Conservation (phyloP, 1,284 basidiomycete species). For the Macrocystidia cucumis region DNA sequence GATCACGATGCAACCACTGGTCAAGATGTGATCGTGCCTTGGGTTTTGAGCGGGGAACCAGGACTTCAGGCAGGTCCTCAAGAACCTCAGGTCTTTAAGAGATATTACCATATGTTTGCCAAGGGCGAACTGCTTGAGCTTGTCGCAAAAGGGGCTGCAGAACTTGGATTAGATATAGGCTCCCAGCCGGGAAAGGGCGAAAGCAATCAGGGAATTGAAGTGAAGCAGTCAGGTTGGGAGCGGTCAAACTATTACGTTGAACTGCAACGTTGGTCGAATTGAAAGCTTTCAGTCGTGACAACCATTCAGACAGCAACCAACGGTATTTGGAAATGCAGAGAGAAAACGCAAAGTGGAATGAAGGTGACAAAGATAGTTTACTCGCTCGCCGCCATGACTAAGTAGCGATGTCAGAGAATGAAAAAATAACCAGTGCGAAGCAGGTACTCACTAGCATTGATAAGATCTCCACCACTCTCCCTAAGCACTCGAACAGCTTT, state of each 20-base stretch:
- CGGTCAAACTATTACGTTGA: slow-evolving; percentile 79
- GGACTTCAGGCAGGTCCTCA: slow-evolving; percentile 4
- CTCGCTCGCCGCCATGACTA: slow-evolving; percentile 73
- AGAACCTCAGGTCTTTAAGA: slow-evolving; percentile 52
- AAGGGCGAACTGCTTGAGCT: slow-evolving; percentile 67
- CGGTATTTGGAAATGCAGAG: slow-evolving; percentile 14
- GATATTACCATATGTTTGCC: slow-evolving; percentile 93
- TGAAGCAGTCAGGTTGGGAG: slow-evolving; percentile 80
- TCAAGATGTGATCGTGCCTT: slow-evolving; percentile 38
- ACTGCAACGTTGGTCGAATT: slow-evolving; percentile 46
- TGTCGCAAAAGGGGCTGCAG: slow-evolving; percentile 51
- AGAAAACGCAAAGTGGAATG: slow-evolving; percentile 12
- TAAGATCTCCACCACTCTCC: slow-evolving; percentile 86
- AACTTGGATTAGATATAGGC: slow-evolving; percentile 49
- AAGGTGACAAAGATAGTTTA: slow-evolving; percentile 24
- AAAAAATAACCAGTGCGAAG: slow-evolving; percentile 1
- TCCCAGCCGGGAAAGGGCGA: slow-evolving; percentile 8
- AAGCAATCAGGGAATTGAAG: slow-evolving; percentile 40
- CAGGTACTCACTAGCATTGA: slow-evolving; percentile 81
- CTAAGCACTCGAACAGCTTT: slow-evolving; percentile 86
- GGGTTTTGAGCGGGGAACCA: slow-evolving; percentile 14
- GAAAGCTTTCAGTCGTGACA: slow-evolving; percentile 3
- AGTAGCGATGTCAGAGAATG: slow-evolving; percentile 9
- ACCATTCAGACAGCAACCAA: slow-evolving; percentile 9
- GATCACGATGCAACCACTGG: slow-evolving; percentile 18